A percentile compares a stretch with the other conserved stretches of the same genome.
Conservation (phyloP, 2,329 filamentous ascomycete species). For the Anthostomella pinea region DNA sequence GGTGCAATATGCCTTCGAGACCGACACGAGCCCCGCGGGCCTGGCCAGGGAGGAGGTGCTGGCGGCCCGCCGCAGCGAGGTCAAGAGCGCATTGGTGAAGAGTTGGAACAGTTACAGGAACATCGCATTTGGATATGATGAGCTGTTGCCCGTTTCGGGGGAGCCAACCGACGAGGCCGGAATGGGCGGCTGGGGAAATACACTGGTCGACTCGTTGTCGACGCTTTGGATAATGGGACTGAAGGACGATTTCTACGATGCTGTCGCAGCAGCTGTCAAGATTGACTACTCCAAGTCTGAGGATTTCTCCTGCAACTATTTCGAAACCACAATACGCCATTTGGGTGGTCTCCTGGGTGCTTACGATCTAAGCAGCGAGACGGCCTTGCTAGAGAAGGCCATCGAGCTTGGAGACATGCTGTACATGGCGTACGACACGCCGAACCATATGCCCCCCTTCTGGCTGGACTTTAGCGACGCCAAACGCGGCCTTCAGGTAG, state of each 20-base stretch:
- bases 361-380: conserved; percentile 43
- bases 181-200: conserved; percentile 47
- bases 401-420: conserved; percentile 47
- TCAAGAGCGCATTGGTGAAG: conserved; percentile 42
- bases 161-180: conserved; percentile 23
- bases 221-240: conserved; percentile 62
- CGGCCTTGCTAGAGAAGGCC: conserved; percentile 41
- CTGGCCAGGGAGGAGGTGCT: conserved; percentile 25
- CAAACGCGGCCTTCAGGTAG: conserved; percentile 32
- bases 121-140: conserved; percentile 27
- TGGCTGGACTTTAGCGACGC: conserved; percentile 52
- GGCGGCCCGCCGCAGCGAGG: conserved; percentile 31
- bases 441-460: conserved; percentile 49
- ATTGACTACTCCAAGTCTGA: conserved; percentile 48
- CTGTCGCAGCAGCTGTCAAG: conserved; percentile 45
- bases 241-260: conserved; percentile 52
- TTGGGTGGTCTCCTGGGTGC: conserved; percentile 44
- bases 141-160: conserved; percentile 29
- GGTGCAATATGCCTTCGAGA: conserved; percentile 27
- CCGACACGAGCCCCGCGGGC: conserved; percentile 24
- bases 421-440: conserved; percentile 47
- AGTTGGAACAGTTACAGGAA: conserved; percentile 50
- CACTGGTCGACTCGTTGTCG: conserved; percentile 58
- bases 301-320: conserved; percentile 39
- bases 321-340: conserved; percentile 47